These are phyloP conservation scores for Spatholobus suberectus DNA, from an alignment of 306 rosid species.

Conservation along the genomic window DNA sequence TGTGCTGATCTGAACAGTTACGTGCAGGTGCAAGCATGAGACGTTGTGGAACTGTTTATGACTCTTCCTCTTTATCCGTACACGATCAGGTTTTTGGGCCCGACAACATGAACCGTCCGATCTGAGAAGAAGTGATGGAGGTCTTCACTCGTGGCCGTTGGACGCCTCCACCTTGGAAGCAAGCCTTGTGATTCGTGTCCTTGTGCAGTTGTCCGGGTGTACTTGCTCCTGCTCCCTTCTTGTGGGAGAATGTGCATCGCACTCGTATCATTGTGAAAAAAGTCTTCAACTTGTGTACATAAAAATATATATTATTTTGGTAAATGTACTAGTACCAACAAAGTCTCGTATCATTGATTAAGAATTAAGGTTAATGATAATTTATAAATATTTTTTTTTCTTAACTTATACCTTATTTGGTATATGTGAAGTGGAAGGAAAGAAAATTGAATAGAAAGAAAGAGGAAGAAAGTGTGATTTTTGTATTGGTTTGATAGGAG, in stretches of 20 bases:
- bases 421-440: too few species aligned
- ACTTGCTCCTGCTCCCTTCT: background rate
- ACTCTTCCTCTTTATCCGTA: background rate
- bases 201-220: background rate
- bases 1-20: constrained; percentile 31
- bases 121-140: background rate
- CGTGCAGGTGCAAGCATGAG: background rate
- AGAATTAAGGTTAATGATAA: too few species aligned
- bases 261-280: background rate
- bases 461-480: too few species aligned
- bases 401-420: too few species aligned
- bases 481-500: too few species aligned
- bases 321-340: too few species aligned
- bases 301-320: too few species aligned
- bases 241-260: constrained; percentile 1
- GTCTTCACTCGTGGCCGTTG: background rate
- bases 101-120: background rate
- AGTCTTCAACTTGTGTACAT: too few species aligned
- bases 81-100: background rate
- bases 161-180: background rate
- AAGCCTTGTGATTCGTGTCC: background rate
- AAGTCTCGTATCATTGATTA: too few species aligned
- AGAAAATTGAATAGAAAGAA: too few species aligned
- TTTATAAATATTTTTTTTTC: too few species aligned
- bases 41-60: constrained; percentile 9